phyloP scores from a whole-genome alignment of 177 flowering plant species.

The Telopea speciosissima region DNA sequence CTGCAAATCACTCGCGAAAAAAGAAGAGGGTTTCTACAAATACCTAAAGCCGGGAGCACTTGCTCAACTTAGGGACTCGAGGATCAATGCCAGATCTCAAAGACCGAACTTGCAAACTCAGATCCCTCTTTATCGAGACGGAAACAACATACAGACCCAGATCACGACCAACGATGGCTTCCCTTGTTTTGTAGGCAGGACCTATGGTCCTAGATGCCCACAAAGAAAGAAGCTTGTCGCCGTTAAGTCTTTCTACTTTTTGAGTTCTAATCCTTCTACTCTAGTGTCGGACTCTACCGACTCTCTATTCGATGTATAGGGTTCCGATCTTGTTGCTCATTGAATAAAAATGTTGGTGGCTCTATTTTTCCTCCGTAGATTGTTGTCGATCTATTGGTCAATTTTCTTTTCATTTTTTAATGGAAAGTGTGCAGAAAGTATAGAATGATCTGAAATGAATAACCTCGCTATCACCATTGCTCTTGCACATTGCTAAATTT shows the following conservation, averaged over 20 bases:
- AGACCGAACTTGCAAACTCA: constrained; percentile 3
- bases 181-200: constrained; percentile 37
- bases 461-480: not conserved
- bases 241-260: constrained; percentile 2
- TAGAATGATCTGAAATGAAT: not conserved
- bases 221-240: constrained; percentile 59
- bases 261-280: not conserved
- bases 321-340: not conserved
- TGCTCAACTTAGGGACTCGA: constrained; percentile 36
- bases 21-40: constrained; percentile 19
- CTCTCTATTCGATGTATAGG: not conserved
- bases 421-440: not conserved
- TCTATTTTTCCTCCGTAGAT: not conserved
- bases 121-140: constrained; percentile 6
- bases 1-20: constrained; percentile 12
- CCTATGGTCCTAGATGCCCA: constrained; percentile 36
- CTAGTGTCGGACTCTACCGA: not conserved
- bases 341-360: not conserved
- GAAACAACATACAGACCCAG: constrained; percentile 5
- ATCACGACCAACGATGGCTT: constrained; percentile 21
- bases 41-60: constrained; percentile 42
- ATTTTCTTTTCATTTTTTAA: no score
- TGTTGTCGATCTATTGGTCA: not conserved
- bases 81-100: constrained; percentile 25
- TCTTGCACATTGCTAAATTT: no score